Base-by-base conservation (phyloP, 768 basidiomycete genomes). In the Macrolepiota fuliginosa region DNA sequence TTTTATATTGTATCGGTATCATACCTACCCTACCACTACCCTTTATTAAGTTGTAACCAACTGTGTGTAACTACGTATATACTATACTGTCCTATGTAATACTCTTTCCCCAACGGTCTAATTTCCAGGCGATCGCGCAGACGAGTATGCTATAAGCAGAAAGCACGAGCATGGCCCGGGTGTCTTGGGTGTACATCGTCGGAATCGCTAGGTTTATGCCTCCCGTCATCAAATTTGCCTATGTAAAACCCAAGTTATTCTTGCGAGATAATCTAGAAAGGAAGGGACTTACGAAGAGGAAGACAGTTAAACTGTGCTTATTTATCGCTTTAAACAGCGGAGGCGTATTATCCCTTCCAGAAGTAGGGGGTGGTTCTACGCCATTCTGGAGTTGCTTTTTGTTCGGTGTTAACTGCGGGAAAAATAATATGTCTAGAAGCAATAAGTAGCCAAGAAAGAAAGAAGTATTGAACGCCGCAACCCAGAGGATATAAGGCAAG, bases 161-260 rank as follows among this genome's bases (percentile, higher is more conserved):
- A 10, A 98, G 72, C 40, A 95, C 81, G 4, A 75, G 58, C 79
- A 96, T 79, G 5, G 92, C 88, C 37, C 74, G 66, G 37, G 62
- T 49, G 59, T 88, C 29, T 32, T 3, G 74, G 25, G 81, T 79
- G 67, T 95, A 92, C 87, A 98, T 94, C 9, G 94, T 98, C 64
- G 75, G 73, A 62, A 96, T 79, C 0, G 83, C 78, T 37, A 98
- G 66, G 70, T 98, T 99, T 64, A 96, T 78, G 12, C 92, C 65
- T 0, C 96, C 96, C 0, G 96, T 99, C 35, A 83, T 71, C 0
- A 96, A 75, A 70, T 98, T 98, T 0, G 95, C 92, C 94, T 96
- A 62, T 2, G 27, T 39, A n/a, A n/a, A n/a, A n/a, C 51, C 45
- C 15, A 27, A 7, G 50, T 47, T 7, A 61, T 32, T 32, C 7